Evolutionary conservation across 192 early-diverging fungal genomes (phyloP).

Genomic region (Coemansia sp.): DNA sequence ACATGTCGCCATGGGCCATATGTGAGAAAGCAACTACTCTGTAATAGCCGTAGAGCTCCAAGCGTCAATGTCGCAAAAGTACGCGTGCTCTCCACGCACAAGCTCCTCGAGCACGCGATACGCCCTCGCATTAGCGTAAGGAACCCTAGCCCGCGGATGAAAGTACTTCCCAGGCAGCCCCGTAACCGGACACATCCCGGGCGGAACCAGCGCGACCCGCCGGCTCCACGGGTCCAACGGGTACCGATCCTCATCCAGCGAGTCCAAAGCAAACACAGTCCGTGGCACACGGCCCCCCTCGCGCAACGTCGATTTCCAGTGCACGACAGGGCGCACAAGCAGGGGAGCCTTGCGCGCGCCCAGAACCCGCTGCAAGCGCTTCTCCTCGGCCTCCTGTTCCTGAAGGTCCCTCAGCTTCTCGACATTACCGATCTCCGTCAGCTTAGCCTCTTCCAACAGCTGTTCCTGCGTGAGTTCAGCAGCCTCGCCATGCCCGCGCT

Average conservation of each 20-base stretch:
- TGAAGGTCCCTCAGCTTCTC: constrained; percentile 39
- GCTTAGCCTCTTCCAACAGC: constrained; percentile 46
- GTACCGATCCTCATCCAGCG: constrained; percentile 24
- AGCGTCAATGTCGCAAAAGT: constrained; percentile 30
- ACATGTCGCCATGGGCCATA: neutral
- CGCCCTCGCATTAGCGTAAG: constrained; percentile 40
- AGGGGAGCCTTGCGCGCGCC: constrained; percentile 31
- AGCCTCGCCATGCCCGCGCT: neutral
- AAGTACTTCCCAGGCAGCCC: constrained; percentile 45
- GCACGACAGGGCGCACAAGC: constrained; percentile 38
- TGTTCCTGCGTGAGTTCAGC: constrained; percentile 41
- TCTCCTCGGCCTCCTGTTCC: constrained; percentile 39
- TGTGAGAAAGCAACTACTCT: neutral
- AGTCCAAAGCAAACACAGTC: constrained; percentile 26
- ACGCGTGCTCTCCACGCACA: constrained; percentile 38
- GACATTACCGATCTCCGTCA: constrained; percentile 38
- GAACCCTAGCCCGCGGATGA: constrained; percentile 42
- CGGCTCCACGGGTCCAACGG: constrained; percentile 35
- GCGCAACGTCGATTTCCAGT: constrained; percentile 26
- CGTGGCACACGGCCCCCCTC: no score
- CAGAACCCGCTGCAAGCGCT: constrained; percentile 19
- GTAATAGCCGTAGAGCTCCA: constrained; percentile 36
- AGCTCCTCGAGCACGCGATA: constrained; percentile 46
- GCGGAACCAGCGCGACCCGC: constrained; percentile 9
- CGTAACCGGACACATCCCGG: constrained; percentile 38